phyloP scores from a whole-genome alignment of 495 filamentous ascomycete genomes.

The Neurospora sp. region DNA sequence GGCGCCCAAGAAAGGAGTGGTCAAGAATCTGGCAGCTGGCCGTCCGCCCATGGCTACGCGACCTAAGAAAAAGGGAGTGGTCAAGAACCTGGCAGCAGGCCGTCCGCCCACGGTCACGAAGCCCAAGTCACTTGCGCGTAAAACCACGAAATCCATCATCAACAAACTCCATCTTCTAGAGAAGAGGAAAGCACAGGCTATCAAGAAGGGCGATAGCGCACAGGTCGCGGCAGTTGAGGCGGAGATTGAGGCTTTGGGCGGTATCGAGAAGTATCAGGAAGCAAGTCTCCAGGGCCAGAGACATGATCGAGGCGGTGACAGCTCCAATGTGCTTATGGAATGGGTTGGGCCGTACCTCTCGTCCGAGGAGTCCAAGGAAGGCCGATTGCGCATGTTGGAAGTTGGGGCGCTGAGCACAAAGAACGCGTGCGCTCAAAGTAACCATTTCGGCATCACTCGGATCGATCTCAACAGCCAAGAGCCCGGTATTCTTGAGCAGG shows the following conservation, averaged over 20 bases:
- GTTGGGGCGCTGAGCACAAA: conserved; percentile 78
- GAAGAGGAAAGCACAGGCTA: conserved; percentile 62
- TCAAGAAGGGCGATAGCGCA: conserved; percentile 48
- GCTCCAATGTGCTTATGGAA: conserved; percentile 71
- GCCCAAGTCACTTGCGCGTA: conserved; percentile 58
- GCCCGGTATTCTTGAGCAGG: conserved; percentile 69
- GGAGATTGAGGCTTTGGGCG: conserved; percentile 52
- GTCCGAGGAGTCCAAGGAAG: conserved; percentile 15
- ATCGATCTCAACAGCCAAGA: conserved; percentile 89
- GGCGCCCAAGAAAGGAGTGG: not conserved
- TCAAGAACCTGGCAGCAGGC: conserved; percentile 52
- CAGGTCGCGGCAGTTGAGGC: conserved; percentile 46
- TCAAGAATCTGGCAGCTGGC: not conserved
- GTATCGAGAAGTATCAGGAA: conserved; percentile 73
- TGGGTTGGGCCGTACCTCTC: conserved; percentile 54
- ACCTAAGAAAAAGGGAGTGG: conserved; percentile 23
- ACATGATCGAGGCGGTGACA: conserved; percentile 78
- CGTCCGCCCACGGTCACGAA: conserved; percentile 51
- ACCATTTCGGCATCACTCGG: conserved; percentile 60
- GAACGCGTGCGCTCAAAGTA: conserved; percentile 71
- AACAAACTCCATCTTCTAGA: conserved; percentile 74
- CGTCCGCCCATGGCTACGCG: not conserved
- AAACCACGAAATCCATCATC: conserved; percentile 71
- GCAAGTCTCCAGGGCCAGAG: conserved; percentile 86
- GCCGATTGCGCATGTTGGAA: conserved; percentile 61